Evolutionary conservation across 2,329 filamentous ascomycete genomes (phyloP).

Genomic region (Fusarium armeniacum): DNA sequence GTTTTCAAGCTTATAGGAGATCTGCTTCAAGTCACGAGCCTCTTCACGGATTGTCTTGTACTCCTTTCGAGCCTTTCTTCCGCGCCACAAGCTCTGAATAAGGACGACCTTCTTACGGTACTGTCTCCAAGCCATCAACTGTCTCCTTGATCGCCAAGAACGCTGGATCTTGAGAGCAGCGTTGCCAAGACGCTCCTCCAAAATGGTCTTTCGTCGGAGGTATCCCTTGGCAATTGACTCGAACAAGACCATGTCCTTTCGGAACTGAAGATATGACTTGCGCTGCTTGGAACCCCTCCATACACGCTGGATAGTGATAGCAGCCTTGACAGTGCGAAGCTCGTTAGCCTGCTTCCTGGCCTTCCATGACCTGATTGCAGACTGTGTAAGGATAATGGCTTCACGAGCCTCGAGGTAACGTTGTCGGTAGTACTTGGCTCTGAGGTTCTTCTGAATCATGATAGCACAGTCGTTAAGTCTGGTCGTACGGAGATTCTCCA

Average conservation of each 20-base stretch:
- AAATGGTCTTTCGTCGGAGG: slow-evolving; percentile 88
- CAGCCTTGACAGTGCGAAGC: slow-evolving; percentile 84
- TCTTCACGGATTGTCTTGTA: slow-evolving; percentile 96
- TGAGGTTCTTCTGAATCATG: slow-evolving; percentile 98
- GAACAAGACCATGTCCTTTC: slow-evolving; percentile 87
- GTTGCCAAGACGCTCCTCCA: slow-evolving; percentile 94
- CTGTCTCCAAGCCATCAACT: slow-evolving; percentile 84
- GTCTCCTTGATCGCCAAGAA: slow-evolving; percentile 84
- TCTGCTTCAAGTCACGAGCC: slow-evolving; percentile 97
- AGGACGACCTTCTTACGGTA: slow-evolving; percentile 92
- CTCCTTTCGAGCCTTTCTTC: slow-evolving; percentile 80
- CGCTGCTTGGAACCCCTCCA: slow-evolving; percentile 95
- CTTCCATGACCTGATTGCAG: slow-evolving; percentile 80
- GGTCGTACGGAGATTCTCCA: slow-evolving; percentile 92
- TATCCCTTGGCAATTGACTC: slow-evolving; percentile 94
- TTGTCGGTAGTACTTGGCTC: slow-evolving; percentile 93
- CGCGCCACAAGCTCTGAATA: slow-evolving; percentile 93
- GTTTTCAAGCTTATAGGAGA: slow-evolving; percentile 99
- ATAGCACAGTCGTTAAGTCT: slow-evolving; percentile 94
- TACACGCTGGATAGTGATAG: slow-evolving; percentile 93
- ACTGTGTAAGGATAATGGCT: slow-evolving; percentile 84
- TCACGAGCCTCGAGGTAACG: slow-evolving; percentile 89
- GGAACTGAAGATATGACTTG: slow-evolving; percentile 81
- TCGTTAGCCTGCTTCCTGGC: slow-evolving; percentile 84
- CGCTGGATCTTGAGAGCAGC: slow-evolving; percentile 92